phyloP scores from a whole-genome alignment of 164 flowering plant genomes.

The Saururus chinensis region DNA sequence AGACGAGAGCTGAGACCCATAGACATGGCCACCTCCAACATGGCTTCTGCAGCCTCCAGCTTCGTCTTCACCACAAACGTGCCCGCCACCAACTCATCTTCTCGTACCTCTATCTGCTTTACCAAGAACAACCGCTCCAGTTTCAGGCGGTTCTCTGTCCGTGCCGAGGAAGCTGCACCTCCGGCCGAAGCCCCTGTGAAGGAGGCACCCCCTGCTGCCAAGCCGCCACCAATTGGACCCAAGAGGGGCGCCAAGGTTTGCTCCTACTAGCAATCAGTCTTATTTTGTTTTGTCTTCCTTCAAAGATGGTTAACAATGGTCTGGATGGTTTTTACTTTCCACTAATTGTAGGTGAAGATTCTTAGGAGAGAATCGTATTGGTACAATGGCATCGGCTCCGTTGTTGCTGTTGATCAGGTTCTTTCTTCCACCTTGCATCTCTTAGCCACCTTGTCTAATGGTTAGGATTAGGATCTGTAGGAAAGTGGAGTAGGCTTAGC shows the following conservation, averaged over 20 bases:
- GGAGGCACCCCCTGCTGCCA: slow-evolving; percentile 17
- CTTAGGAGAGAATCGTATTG: slow-evolving; percentile 92
- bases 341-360: slow-evolving; percentile 58
- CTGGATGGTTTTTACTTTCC: too few species aligned
- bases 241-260: slow-evolving; percentile 85
- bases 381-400: slow-evolving; percentile 86
- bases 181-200: slow-evolving; percentile 29
- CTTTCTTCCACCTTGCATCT: neutral
- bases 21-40: slow-evolving; percentile 57
- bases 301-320: neutral
- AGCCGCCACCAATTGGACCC: slow-evolving; percentile 94
- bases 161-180: slow-evolving; percentile 54
- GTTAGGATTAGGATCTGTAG: neutral
- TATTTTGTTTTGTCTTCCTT: neutral
- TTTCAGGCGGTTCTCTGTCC: slow-evolving; percentile 42
- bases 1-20: neutral
- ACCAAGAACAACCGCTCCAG: slow-evolving; percentile 9
- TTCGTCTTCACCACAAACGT: slow-evolving; percentile 34
- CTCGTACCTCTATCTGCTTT: slow-evolving; percentile 23
- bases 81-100: slow-evolving; percentile 18
- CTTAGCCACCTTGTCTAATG: too few species aligned
- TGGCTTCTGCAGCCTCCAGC: slow-evolving; percentile 68
- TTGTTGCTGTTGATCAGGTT: slow-evolving; percentile 96
- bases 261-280: neutral
- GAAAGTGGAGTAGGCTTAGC: too few species aligned